Percentiles rank a stretch among this genome's conserved stretches.
phyloP scores from a whole-genome alignment of 2,329 filamentous ascomycete genomes.

The Tolypocladium ophioglossoides region DNA sequence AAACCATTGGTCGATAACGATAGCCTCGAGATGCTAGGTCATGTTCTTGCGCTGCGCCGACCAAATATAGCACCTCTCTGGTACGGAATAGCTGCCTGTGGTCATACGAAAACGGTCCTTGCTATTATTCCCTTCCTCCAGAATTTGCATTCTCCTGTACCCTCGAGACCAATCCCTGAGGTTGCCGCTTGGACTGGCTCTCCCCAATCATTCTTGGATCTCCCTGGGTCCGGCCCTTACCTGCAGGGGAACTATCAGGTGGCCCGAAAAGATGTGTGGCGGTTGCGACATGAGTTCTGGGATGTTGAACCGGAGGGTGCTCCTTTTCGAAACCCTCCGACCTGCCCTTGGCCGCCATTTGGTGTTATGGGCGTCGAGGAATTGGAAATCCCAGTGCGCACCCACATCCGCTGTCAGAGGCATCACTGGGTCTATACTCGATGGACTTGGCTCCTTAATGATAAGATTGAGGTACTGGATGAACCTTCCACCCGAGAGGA shows the following conservation, averaged over 20 bases:
- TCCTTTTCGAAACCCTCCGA: slow-evolving; percentile 2
- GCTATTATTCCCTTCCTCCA: slow-evolving; percentile 1
- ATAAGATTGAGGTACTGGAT: neutral
- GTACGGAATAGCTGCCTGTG: slow-evolving; percentile 4
- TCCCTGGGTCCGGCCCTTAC: neutral
- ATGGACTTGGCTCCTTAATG: slow-evolving; percentile 3
- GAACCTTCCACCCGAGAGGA: neutral
- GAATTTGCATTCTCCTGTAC: slow-evolving; percentile 1
- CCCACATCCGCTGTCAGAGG: slow-evolving; percentile 1
- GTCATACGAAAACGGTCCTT: neutral
- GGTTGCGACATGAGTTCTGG: slow-evolving; percentile 4
- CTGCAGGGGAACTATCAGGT: neutral
- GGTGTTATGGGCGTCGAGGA: slow-evolving; percentile 1
- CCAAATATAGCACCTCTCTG: slow-evolving; percentile 1
- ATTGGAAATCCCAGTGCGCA: slow-evolving; percentile 1
- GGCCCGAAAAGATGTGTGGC: slow-evolving; percentile 2
- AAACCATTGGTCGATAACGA: neutral
- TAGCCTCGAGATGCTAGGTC: neutral
- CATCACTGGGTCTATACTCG: slow-evolving; percentile 1
- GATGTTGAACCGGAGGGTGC: slow-evolving; percentile 1
- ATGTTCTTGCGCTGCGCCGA: neutral
- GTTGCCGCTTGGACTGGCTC: slow-evolving; percentile 2
- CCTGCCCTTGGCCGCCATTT: slow-evolving; percentile 1
- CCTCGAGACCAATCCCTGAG: neutral
- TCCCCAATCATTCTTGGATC: slow-evolving; percentile 3